These are phyloP conservation scores for Telfairia occidentalis DNA, from an alignment of 331 rosid species.

Conservation along the genomic window DNA sequence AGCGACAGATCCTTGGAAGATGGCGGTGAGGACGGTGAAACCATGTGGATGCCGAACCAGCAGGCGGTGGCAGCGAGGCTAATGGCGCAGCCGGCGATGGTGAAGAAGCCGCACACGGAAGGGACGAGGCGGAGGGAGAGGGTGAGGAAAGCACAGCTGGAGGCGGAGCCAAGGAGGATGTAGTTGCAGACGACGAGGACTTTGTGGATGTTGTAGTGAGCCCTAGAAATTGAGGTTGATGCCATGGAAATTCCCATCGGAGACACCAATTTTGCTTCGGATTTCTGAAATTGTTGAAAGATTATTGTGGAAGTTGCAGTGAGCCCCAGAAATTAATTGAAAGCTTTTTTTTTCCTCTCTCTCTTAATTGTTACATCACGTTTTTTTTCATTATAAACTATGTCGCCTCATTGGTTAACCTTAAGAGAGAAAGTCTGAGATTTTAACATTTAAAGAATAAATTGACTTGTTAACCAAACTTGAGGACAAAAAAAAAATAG, in stretches of 20 bases:
- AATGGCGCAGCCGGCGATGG: conserved; percentile 72
- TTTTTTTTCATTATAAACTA: too few relatives aligned
- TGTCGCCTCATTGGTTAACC: too few relatives aligned
- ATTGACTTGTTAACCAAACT: too few relatives aligned
- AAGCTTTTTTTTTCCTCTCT: too few relatives aligned
- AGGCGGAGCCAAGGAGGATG: conserved; percentile 74
- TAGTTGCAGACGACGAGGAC: conserved; percentile 78
- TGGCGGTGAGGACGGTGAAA: conserved; percentile 70
- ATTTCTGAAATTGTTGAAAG: too few relatives aligned
- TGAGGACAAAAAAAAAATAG: too few relatives aligned
- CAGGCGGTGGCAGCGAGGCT: conserved; percentile 26
- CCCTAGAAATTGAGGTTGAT: conserved; percentile 1
- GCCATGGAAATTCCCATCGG: conserved; percentile 33
- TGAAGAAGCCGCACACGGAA: conserved; percentile 66
- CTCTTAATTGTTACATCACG: too few relatives aligned
- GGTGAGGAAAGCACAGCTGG: conserved; percentile 88
- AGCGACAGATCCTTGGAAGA: conserved; percentile 66
- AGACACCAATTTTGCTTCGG: background rate
- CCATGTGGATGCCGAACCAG: conserved; percentile 85
- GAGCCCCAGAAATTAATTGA: too few relatives aligned
- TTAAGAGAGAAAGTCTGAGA: too few relatives aligned
- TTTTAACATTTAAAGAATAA: too few relatives aligned
- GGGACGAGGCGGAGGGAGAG: conserved; percentile 80
- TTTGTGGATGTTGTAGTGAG: conserved; percentile 58
- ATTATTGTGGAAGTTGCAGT: too few relatives aligned